These are phyloP conservation scores for Rhodotorula sp. DNA, from an alignment of 1,284 basidiomycete genomes.

Conservation along the genomic window DNA sequence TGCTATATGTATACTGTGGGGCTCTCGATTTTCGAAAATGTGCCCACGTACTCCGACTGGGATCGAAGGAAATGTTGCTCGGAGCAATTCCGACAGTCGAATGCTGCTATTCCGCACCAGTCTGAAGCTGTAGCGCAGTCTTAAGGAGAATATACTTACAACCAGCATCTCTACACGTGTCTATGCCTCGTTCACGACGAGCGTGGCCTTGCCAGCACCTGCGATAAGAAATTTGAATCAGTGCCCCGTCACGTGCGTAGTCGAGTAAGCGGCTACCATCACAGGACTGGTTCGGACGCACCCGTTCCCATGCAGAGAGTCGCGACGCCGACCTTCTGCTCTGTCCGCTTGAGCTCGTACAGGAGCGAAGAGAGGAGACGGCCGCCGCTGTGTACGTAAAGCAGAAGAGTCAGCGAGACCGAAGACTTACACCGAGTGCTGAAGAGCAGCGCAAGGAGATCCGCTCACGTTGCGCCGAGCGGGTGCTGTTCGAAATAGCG, in stretches of 20 bases:
- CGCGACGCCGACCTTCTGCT: slow-evolving; percentile 47
- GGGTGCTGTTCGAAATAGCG: slow-evolving; percentile 45
- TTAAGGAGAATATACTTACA: not conserved
- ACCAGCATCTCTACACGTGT: not conserved
- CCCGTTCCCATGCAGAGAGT: slow-evolving; percentile 51
- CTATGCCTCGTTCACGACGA: slow-evolving; percentile 11
- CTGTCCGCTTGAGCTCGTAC: slow-evolving; percentile 49
- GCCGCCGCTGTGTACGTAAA: slow-evolving; percentile 40
- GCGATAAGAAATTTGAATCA: too few relatives aligned
- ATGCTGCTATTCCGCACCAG: too few relatives aligned
- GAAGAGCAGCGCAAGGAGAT: not conserved
- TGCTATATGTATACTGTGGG: too few relatives aligned
- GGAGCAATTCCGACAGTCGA: too few relatives aligned
- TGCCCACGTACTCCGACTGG: too few relatives aligned
- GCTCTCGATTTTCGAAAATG: too few relatives aligned
- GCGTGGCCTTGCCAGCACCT: slow-evolving; percentile 13
- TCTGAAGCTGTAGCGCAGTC: too few relatives aligned
- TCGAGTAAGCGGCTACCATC: too few relatives aligned
- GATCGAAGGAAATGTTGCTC: too few relatives aligned
- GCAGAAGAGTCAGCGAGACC: too few relatives aligned
- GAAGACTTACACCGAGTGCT: not conserved
- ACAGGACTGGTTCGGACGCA: slow-evolving; percentile 28
- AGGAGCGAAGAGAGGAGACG: slow-evolving; percentile 51
- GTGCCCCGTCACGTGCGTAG: too few relatives aligned
- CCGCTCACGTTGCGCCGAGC: slow-evolving; percentile 47